Base-by-base conservation (phyloP, 2,329 filamentous ascomycete species). In the Rutstroemia sp. region DNA sequence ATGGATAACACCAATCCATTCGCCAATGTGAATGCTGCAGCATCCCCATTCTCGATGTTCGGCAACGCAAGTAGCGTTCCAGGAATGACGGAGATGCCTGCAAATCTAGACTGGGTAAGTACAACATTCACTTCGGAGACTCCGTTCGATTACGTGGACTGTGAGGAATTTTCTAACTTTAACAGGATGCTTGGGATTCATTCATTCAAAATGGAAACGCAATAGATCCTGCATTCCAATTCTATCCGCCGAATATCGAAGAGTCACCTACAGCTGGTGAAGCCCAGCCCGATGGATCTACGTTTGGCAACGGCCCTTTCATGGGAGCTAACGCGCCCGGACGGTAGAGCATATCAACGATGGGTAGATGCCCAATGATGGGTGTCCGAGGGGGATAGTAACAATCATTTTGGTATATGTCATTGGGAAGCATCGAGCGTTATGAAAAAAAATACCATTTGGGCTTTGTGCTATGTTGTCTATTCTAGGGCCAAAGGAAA, bases 151-250 rank as follows among this genome's bases (percentile, higher is more conserved):
- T 44, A 65, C 71, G 55, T 72, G 67, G 65, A 66, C 58, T 45
- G 44, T 9, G 9, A 34, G 30, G 30, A 12, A 34, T 12, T 12
- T 34, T 34, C 30, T 34, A 34, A 34, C 49, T 54, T 50, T 48
- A 30, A 62, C 61, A 85, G 82, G 80, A 86, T 60, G 82, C 83
- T 27, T 87, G 83, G 83, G 85, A 88, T 66, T 81, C 77, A 6
- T 87, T 86, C 63, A 81, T 87, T 49, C 83, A 87, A 67, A 82
- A 80, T 52, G 75, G 80, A 5, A 75, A 62, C 21, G 48, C 59
- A 1, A 52, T 67, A 3, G 68, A 70, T 55, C 65, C 65, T 7
- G 55, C 59, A 1, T 68, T 69, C 46, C 66, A 67, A 52, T 69
- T 67, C 52, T 69, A 68, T 48, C 64, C 64, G 0, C 59, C 62